phyloP scores from a whole-genome alignment of 2,329 filamentous ascomycete species.

The Ustilaginoidea virens region DNA sequence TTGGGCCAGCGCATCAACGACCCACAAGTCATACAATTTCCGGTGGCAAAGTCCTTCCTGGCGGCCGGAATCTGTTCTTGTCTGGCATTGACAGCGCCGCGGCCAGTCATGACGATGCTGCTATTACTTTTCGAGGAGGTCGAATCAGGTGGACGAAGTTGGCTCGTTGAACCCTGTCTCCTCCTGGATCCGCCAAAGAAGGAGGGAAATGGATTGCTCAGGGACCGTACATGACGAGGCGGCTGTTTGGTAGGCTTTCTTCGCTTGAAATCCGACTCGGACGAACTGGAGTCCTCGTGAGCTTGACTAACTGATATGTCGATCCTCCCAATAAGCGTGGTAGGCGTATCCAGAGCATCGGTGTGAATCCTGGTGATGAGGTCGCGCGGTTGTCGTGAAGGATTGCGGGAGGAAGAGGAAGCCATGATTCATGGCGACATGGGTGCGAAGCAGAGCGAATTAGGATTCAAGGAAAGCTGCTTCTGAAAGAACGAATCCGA shows the following conservation, averaged over 20 bases:
- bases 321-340: constrained; percentile 12
- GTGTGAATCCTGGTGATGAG: constrained; percentile 21
- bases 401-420: constrained; percentile 15
- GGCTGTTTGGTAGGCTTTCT: constrained; percentile 8
- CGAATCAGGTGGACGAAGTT: constrained; percentile 15
- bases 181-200: constrained; percentile 49
- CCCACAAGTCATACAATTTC: constrained; percentile 76
- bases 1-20: constrained; percentile 67
- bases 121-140: constrained; percentile 15
- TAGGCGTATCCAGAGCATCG: constrained; percentile 18
- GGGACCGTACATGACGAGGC: constrained; percentile 34
- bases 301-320: constrained; percentile 14
- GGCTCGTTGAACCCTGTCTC: constrained; percentile 26
- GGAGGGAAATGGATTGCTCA: constrained; percentile 67
- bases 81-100: constrained; percentile 8
- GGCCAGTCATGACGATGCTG: constrained; percentile 9
- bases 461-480: not conserved
- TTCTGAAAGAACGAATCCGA: constrained; percentile 1
- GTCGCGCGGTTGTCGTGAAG: constrained; percentile 15
- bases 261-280: constrained; percentile 24
- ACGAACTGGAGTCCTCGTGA: constrained; percentile 26
- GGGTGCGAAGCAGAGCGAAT: not conserved
- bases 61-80: constrained; percentile 18
- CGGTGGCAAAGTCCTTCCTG: constrained; percentile 46
- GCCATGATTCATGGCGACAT: constrained; percentile 13